Percentiles rank a stretch among this genome's conserved stretches.
Conservation (phyloP, 768 basidiomycete species). For the Hemileccinum rubropunctum region DNA sequence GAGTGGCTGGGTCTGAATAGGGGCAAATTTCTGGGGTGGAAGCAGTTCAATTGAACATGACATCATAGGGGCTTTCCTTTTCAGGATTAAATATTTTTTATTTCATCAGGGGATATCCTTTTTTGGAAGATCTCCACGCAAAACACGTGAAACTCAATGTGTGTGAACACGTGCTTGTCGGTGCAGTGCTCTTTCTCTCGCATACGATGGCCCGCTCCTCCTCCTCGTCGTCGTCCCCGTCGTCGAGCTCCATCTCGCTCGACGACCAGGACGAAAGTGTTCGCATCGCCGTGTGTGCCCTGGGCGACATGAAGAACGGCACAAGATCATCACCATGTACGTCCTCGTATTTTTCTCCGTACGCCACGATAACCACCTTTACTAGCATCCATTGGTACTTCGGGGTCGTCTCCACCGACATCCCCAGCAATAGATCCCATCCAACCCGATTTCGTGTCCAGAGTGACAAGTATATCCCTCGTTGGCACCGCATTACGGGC, state of each 20-base stretch:
- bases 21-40: not conserved
- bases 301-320: slow-evolving; percentile 74
- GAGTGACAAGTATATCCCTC: slow-evolving; percentile 69
- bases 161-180: slow-evolving; percentile 7
- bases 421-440: slow-evolving; percentile 12
- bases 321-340: not conserved
- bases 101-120: slow-evolving; percentile 4
- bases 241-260: slow-evolving; percentile 24
- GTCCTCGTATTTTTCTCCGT: too few species aligned
- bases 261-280: slow-evolving; percentile 72
- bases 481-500: slow-evolving; percentile 69
- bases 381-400: too few species aligned
- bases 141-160: slow-evolving; percentile 27
- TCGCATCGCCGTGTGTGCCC: slow-evolving; percentile 71
- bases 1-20: slow-evolving; percentile 1
- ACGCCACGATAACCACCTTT: too few species aligned
- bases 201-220: slow-evolving; percentile 14
- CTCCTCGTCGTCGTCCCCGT: slow-evolving; percentile 1
- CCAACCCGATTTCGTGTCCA: slow-evolving; percentile 40
- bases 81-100: not conserved
- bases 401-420: not conserved
- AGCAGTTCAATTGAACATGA: not conserved
- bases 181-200: not conserved
- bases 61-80: slow-evolving; percentile 17
- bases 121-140: not conserved